A percentile compares a stretch with the other conserved stretches of the same genome.
Conservation (phyloP, 2,329 filamentous ascomycete genomes). For the Eutypella sp. region DNA sequence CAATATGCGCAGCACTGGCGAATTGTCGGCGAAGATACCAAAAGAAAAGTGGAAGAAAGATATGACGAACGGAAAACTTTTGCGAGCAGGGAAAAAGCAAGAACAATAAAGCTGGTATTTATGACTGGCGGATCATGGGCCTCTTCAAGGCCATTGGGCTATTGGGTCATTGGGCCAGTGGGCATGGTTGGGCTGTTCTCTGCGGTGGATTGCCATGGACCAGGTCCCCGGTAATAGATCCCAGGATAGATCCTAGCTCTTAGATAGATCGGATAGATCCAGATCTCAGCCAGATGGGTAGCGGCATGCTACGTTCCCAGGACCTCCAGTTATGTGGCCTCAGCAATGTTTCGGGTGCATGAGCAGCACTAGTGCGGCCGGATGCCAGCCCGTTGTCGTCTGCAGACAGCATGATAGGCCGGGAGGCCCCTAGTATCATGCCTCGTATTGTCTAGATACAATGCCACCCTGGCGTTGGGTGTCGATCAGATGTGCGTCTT, state of each 20-base stretch:
- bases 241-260: no score
- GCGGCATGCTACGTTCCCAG: neutral
- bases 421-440: no score
- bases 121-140: conserved; percentile 2
- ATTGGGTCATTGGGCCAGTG: no score
- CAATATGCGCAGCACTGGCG: neutral
- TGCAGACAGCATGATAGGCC: no score
- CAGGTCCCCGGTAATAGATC: neutral
- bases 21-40: neutral
- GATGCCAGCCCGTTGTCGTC: no score
- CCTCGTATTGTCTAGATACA: no score
- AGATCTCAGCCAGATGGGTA: neutral
- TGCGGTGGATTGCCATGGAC: neutral
- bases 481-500: no score
- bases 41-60: neutral
- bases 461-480: no score
- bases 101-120: conserved; percentile 9
- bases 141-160: no score
- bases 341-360: neutral
- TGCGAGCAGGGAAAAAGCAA: conserved; percentile 8
- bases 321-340: neutral
- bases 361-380: no score
- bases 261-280: conserved; percentile 1
- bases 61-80: conserved; percentile 3
- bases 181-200: no score